Conservation (phyloP, 2,329 filamentous ascomycete genomes). For the Lachnellula arida region DNA sequence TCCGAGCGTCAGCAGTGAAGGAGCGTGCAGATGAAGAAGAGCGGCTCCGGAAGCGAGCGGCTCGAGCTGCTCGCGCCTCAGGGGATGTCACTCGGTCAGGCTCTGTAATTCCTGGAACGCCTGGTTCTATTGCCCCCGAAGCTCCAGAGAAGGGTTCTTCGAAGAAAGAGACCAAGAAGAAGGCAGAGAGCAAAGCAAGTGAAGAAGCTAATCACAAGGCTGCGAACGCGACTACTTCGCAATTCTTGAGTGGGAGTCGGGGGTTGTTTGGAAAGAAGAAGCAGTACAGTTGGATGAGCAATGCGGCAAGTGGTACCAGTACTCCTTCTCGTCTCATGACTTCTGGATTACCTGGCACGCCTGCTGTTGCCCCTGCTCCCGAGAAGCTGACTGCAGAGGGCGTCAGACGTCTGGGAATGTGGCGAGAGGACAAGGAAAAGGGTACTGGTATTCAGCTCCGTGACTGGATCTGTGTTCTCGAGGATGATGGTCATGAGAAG, state of each 20-base stretch:
- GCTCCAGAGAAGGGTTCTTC: slow-evolving; percentile 64
- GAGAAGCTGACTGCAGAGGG: slow-evolving; percentile 51
- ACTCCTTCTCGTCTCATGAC: slow-evolving; percentile 39
- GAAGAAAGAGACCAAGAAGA: slow-evolving; percentile 83
- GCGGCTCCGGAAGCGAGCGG: slow-evolving; percentile 62
- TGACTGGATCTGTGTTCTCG: slow-evolving; percentile 75
- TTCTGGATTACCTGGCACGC: slow-evolving; percentile 34
- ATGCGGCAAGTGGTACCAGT: slow-evolving; percentile 45
- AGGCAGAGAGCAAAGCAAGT: slow-evolving; percentile 66
- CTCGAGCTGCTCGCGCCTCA: slow-evolving; percentile 44
- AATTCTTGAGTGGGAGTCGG: slow-evolving; percentile 65
- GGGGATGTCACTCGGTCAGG: slow-evolving; percentile 42
- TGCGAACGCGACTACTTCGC: slow-evolving; percentile 76
- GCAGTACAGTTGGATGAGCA: slow-evolving; percentile 72
- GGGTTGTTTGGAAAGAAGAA: slow-evolving; percentile 57
- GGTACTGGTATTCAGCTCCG: slow-evolving; percentile 78
- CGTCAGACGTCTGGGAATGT: slow-evolving; percentile 63
- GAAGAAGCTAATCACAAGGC: slow-evolving; percentile 76
- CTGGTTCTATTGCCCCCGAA: slow-evolving; percentile 59
- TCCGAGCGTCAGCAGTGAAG: slow-evolving; percentile 58
- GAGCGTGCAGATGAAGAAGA: slow-evolving; percentile 72
- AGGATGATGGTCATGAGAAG: slow-evolving; percentile 68
- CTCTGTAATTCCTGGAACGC: slow-evolving; percentile 52
- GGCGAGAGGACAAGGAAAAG: slow-evolving; percentile 73
- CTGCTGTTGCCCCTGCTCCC: slow-evolving; percentile 31